Percentiles rank a stretch among this genome's conserved stretches.
Evolutionary conservation across 1,284 basidiomycete species (phyloP).

Genomic region (Cerioporus squamosus): DNA sequence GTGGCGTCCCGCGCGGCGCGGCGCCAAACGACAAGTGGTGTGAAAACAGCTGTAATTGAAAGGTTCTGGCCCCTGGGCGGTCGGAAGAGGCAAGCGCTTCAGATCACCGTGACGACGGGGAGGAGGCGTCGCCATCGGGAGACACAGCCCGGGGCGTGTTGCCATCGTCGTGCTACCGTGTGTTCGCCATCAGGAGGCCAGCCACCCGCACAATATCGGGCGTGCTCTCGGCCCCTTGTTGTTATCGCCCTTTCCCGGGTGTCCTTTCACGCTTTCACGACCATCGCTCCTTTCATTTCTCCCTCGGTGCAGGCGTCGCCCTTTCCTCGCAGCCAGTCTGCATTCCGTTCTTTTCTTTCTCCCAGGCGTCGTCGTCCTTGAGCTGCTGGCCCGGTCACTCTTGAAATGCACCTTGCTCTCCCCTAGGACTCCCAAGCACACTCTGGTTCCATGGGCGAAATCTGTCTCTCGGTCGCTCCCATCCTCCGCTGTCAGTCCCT

Average conservation of each 20-base stretch:
- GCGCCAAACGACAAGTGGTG: no score
- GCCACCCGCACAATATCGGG: conserved; percentile 4
- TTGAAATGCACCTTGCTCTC: conserved; percentile 29
- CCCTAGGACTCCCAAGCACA: conserved; percentile 21
- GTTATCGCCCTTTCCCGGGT: conserved; percentile 3
- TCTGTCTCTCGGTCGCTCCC: conserved; percentile 71
- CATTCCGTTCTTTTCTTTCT: conserved; percentile 39
- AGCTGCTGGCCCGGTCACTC: conserved; percentile 22
- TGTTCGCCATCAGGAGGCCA: conserved; percentile 18
- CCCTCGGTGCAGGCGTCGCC: conserved; percentile 31
- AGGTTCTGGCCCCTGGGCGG: not conserved
- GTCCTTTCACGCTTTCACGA: conserved; percentile 5
- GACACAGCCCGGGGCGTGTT: conserved; percentile 19
- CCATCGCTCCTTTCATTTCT: conserved; percentile 20
- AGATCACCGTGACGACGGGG: conserved; percentile 11
- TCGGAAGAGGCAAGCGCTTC: conserved; percentile 5
- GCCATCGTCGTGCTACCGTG: conserved; percentile 21
- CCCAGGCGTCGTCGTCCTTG: conserved; percentile 12
- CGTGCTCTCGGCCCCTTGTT: not conserved
- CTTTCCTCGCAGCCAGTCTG: conserved; percentile 42
- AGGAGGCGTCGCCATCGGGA: conserved; percentile 21
- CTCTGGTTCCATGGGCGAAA: conserved; percentile 42
- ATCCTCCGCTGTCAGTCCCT: conserved; percentile 72
- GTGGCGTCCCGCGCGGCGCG: no score
- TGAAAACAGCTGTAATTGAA: no score